phyloP scores from a whole-genome alignment of 495 filamentous ascomycete species.

The Glonium stellatum region DNA sequence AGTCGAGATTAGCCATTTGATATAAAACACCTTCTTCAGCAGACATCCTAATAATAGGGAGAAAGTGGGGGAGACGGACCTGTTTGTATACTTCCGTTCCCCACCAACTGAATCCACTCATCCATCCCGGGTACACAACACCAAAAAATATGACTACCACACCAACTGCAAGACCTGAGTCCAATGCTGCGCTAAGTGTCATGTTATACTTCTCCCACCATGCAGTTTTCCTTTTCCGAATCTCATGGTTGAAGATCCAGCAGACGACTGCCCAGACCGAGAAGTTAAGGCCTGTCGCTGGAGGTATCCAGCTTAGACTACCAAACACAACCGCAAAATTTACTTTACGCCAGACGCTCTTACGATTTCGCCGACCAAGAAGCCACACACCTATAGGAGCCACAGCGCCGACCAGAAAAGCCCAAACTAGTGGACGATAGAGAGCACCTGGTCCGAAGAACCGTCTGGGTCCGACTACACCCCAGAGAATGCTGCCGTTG shows the following conservation, averaged over 20 bases:
- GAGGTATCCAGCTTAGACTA: slow-evolving; percentile 71
- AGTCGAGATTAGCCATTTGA: not conserved
- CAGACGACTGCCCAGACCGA: slow-evolving; percentile 76
- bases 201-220: slow-evolving; percentile 92
- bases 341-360: slow-evolving; percentile 54
- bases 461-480: slow-evolving; percentile 68
- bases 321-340: slow-evolving; percentile 69
- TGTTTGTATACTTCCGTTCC: slow-evolving; percentile 35
- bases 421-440: slow-evolving; percentile 66
- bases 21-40: not conserved
- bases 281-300: slow-evolving; percentile 79
- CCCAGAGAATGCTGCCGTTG: slow-evolving; percentile 85
- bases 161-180: slow-evolving; percentile 72
- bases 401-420: slow-evolving; percentile 66
- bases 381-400: slow-evolving; percentile 63
- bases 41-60: not conserved
- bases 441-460: slow-evolving; percentile 70
- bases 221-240: slow-evolving; percentile 54
- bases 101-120: slow-evolving; percentile 37
- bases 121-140: slow-evolving; percentile 63
- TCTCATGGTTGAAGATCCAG: slow-evolving; percentile 70
- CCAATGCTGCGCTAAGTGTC: slow-evolving; percentile 74
- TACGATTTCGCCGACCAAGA: slow-evolving; percentile 42
- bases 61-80: slow-evolving; percentile 11
- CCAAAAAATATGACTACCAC: slow-evolving; percentile 79